A percentile compares a stretch with the other conserved stretches of the same genome.
Conservation (phyloP, 768 basidiomycete species). For the Leucocoprinus birnbaumii region DNA sequence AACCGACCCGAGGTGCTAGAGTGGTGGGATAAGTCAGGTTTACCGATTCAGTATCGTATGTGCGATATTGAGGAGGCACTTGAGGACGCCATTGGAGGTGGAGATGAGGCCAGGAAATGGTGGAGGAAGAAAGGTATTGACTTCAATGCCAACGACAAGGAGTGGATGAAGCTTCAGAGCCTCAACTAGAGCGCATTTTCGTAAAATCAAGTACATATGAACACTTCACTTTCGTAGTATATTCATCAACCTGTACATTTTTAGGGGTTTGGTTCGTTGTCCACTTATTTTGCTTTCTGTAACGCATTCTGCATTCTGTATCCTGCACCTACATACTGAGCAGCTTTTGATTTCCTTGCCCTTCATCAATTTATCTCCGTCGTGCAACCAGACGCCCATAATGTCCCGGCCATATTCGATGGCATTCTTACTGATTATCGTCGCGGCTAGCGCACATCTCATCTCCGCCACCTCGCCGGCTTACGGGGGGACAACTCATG, state of each 20-base stretch:
- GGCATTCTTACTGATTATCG: too few species aligned
- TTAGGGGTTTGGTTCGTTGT: not conserved
- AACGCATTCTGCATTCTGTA: too few species aligned
- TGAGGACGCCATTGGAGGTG: slow-evolving; percentile 84
- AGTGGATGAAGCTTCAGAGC: slow-evolving; percentile 84
- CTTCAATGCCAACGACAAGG: slow-evolving; percentile 80
- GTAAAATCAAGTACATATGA: not conserved
- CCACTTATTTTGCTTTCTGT: too few species aligned
- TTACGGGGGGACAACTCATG: too few species aligned
- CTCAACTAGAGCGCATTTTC: slow-evolving; percentile 48
- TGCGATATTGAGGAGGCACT: slow-evolving; percentile 91
- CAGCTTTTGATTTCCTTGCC: too few species aligned
- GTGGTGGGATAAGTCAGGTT: slow-evolving; percentile 83
- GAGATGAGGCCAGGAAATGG: slow-evolving; percentile 72
- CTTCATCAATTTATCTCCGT: too few species aligned
- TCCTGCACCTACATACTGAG: too few species aligned
- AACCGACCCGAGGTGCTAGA: slow-evolving; percentile 80
- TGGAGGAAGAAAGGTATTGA: slow-evolving; percentile 82
- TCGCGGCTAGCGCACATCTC: too few species aligned
- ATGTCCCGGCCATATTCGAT: too few species aligned
- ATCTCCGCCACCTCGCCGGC: too few species aligned
- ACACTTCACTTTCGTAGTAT: not conserved
- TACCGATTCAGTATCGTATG: slow-evolving; percentile 83
- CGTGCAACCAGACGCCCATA: too few species aligned
- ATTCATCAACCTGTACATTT: not conserved